Evolutionary conservation across 176 grass and related monocot genomes (phyloP).

Genomic region (Eleusine coracana): DNA sequence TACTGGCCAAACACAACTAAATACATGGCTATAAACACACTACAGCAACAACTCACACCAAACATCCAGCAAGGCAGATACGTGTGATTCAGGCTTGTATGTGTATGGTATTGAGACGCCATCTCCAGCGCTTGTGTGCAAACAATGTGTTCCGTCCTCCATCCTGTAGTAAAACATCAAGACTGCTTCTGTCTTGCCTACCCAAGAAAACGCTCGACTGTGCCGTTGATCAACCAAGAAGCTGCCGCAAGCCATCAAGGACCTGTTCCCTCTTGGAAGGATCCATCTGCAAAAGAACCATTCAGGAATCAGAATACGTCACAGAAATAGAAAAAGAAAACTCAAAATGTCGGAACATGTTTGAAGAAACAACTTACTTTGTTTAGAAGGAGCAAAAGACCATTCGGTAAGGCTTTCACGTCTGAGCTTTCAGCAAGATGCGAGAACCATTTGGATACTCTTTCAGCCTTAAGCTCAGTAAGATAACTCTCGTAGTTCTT

Average conservation of each 20-base stretch:
- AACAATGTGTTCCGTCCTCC: not conserved
- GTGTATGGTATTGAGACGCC: not conserved
- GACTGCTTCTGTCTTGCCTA: not conserved
- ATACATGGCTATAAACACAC: constrained; percentile 30
- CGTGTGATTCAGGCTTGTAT: not conserved
- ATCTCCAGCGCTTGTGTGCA: constrained; percentile 30
- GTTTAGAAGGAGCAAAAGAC: constrained; percentile 67
- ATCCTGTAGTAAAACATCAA: not conserved
- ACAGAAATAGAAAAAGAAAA: not conserved
- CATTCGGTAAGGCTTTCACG: constrained; percentile 64
- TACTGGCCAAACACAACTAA: constrained; percentile 25
- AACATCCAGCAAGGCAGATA: constrained; percentile 13
- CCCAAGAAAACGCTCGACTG: not conserved
- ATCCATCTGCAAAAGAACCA: constrained; percentile 70
- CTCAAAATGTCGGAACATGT: not conserved
- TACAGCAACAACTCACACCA: constrained; percentile 23
- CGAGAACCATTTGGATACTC: constrained; percentile 57
- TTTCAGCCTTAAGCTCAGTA: constrained; percentile 74
- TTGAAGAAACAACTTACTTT: constrained; percentile 62
- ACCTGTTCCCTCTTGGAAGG: constrained; percentile 65
- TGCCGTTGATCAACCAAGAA: constrained; percentile 55
- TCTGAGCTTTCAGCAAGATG: constrained; percentile 67
- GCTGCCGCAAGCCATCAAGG: constrained; percentile 65
- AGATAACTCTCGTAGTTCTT: constrained; percentile 72
- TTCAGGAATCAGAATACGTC: constrained; percentile 28